Percentiles rank a stretch among this genome's conserved stretches.
Evolutionary conservation across 768 basidiomycete genomes (phyloP).

Genomic region (Lactarius deliciosus): DNA sequence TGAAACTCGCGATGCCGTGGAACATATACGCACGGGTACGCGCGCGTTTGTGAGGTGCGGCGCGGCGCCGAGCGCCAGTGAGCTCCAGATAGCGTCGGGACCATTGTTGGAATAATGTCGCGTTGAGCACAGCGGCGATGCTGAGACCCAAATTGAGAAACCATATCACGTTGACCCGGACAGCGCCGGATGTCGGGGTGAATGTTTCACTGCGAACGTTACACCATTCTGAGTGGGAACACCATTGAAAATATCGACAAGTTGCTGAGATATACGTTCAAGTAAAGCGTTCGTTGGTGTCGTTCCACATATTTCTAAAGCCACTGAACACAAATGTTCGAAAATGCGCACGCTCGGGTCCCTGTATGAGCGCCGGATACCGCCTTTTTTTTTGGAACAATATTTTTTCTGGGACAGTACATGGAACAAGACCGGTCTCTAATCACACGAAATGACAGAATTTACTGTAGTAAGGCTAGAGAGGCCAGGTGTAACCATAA

Average conservation of each 20-base stretch:
- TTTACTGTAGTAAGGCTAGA: no score
- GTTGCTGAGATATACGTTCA: not conserved
- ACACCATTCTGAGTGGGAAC: not conserved
- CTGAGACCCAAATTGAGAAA: not conserved
- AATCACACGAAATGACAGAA: no score
- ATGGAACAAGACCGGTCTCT: no score
- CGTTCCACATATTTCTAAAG: no score
- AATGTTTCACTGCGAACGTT: not conserved
- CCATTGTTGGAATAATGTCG: slow-evolving; percentile 4
- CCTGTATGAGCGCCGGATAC: no score
- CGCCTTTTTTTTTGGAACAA: no score
- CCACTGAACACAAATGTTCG: no score
- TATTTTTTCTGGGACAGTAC: no score
- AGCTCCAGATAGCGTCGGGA: not conserved
- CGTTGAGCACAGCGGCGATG: not conserved
- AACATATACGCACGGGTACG: not conserved
- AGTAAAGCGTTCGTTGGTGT: no score
- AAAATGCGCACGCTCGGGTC: no score
- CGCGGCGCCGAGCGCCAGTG: not conserved
- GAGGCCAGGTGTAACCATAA: no score
- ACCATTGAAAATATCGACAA: not conserved
- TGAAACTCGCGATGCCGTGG: not conserved
- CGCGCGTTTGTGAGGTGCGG: not conserved
- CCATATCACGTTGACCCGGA: slow-evolving; percentile 8
- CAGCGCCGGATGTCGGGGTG: not conserved